phyloP scores from a whole-genome alignment of 345 rosid genomes.

The Syzygium grande region DNA sequence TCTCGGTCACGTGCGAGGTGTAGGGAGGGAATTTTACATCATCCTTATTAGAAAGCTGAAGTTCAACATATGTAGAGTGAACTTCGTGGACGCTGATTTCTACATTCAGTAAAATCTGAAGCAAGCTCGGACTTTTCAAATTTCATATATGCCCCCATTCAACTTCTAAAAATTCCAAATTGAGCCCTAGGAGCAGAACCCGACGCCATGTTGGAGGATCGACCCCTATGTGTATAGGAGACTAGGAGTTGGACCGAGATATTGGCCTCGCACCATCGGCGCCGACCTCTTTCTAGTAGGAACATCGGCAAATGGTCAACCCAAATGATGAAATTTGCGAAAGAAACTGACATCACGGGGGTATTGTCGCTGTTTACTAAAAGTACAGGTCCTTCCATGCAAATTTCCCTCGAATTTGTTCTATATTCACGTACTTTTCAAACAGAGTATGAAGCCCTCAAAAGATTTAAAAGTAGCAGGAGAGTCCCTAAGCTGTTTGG shows the following conservation, averaged over 20 bases:
- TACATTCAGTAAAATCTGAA: not conserved
- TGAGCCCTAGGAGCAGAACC: not conserved
- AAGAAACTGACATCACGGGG: not conserved
- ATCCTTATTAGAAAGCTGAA: not conserved
- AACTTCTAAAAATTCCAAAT: not conserved
- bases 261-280: not conserved
- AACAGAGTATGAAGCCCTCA: not conserved
- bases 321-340: not conserved
- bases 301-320: not conserved
- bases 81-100: not conserved
- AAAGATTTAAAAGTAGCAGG: not conserved
- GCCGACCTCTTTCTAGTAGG: not conserved
- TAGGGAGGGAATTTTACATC: too few relatives aligned
- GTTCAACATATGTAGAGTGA: not conserved
- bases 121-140: not conserved
- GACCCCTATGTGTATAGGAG: not conserved
- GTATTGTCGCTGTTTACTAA: not conserved
- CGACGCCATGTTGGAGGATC: not conserved
- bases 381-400: not conserved
- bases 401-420: not conserved
- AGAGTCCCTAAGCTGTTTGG: not conserved
- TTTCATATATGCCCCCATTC: not conserved
- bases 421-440: not conserved
- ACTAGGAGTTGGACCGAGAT: not conserved
- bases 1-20: too few relatives aligned